Percentiles rank a stretch among this genome's conserved stretches.
Conservation (phyloP, 805 yeast species). For the Saturnispora kantuleensis region DNA sequence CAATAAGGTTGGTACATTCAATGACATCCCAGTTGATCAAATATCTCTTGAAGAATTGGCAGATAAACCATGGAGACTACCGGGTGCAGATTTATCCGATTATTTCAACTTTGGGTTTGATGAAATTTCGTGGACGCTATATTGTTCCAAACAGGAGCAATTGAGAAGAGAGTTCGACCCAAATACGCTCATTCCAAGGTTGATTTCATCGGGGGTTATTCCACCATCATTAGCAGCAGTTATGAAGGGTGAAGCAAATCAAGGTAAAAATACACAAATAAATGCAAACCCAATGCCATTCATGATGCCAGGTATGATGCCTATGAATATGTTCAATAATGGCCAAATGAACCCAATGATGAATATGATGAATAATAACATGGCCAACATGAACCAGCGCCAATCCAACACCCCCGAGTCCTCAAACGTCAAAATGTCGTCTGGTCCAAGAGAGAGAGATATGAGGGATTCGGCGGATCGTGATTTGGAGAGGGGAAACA, state of each 20-base stretch:
- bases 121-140: slow-evolving; percentile 92
- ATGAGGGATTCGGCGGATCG: slow-evolving; percentile 21
- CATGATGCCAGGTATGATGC: slow-evolving; percentile 22
- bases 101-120: slow-evolving; percentile 96
- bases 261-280: slow-evolving; percentile 7
- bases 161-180: slow-evolving; percentile 74
- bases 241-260: slow-evolving; percentile 21
- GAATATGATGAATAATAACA: slow-evolving; percentile 12
- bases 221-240: slow-evolving; percentile 23
- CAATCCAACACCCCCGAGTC: slow-evolving; percentile 18
- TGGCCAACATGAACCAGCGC: slow-evolving; percentile 11
- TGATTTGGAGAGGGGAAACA: slow-evolving; percentile 8
- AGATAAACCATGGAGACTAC: slow-evolving; percentile 97
- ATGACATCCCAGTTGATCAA: slow-evolving; percentile 77
- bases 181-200: slow-evolving; percentile 61
- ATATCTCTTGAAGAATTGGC: slow-evolving; percentile 71
- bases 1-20: slow-evolving; percentile 60
- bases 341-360: slow-evolving; percentile 17
- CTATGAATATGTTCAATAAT: slow-evolving; percentile 26
- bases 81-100: slow-evolving; percentile 91
- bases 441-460: slow-evolving; percentile 12
- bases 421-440: slow-evolving; percentile 12
- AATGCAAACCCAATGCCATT: slow-evolving; percentile 16
- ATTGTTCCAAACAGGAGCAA: slow-evolving; percentile 80
- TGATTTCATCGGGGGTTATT: slow-evolving; percentile 29